Conservation (phyloP, 2,329 filamentous ascomycete species). For the Trichoderma gracile region DNA sequence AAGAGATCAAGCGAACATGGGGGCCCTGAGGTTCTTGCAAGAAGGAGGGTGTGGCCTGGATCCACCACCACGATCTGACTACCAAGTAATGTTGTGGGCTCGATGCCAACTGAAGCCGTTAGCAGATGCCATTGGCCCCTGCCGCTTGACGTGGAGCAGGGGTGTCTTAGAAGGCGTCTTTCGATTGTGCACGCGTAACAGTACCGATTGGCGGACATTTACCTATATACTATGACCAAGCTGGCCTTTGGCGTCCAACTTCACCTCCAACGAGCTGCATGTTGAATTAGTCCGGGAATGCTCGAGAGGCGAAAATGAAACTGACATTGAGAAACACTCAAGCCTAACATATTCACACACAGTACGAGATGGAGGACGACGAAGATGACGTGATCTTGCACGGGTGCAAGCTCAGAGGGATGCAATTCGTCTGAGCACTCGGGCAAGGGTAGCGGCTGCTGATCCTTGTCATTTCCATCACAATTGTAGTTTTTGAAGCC, state of each 20-base stretch:
- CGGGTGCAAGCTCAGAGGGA: background rate
- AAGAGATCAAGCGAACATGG: constrained; percentile 22
- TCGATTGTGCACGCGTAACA: constrained; percentile 6
- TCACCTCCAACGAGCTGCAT: background rate
- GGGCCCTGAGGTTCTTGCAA: constrained; percentile 17
- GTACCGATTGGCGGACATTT: constrained; percentile 1
- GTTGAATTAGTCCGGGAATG: background rate
- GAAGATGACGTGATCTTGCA: constrained; percentile 19
- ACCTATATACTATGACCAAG: background rate
- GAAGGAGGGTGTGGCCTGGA: constrained; percentile 22
- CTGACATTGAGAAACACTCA: background rate
- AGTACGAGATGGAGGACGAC: constrained; percentile 6
- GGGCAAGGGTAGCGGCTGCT: constrained; percentile 1
- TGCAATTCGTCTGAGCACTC: background rate
- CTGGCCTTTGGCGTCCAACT: background rate
- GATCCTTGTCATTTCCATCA: background rate
- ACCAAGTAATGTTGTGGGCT: constrained; percentile 26
- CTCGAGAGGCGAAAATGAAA: background rate
- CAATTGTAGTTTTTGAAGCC: background rate
- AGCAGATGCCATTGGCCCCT: constrained; percentile 22
- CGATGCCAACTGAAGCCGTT: constrained; percentile 22
- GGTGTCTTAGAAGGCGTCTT: constrained; percentile 10
- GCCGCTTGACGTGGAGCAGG: constrained; percentile 12
- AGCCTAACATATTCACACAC: background rate
- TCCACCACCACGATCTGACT: constrained; percentile 31